These are phyloP conservation scores for Skeletonema tropicum DNA, from an alignment of 108 stramenopile species.

Conservation along the genomic window DNA sequence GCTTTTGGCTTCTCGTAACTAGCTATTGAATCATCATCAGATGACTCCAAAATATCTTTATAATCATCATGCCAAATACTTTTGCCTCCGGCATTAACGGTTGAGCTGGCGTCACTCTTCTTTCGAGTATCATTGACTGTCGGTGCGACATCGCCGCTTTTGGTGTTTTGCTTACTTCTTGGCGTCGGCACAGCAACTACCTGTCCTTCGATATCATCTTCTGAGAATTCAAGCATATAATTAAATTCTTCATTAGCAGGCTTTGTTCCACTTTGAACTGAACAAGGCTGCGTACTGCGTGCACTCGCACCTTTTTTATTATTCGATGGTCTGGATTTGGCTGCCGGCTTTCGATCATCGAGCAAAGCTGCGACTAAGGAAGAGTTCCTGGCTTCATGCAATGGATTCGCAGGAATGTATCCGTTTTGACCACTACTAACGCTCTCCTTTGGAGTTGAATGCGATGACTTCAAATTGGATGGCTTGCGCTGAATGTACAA, in stretches of 20 bases:
- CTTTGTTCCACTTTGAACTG: background rate
- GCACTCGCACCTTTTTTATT: background rate
- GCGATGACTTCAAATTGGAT: background rate
- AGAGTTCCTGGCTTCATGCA: background rate
- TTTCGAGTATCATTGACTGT: background rate
- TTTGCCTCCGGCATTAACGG: background rate
- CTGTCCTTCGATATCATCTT: slow-evolving; percentile 2
- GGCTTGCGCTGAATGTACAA: slow-evolving; percentile 1
- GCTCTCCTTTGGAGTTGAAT: background rate
- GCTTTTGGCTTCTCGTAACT: background rate
- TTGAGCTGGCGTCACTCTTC: background rate
- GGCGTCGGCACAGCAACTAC: background rate
- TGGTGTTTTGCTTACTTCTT: background rate
- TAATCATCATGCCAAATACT: background rate
- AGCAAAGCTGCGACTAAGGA: background rate
- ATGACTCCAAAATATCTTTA: slow-evolving; percentile 1
- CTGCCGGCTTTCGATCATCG: background rate
- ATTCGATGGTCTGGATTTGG: background rate
- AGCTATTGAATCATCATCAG: background rate
- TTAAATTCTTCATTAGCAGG: background rate
- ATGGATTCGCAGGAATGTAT: background rate
- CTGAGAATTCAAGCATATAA: background rate
- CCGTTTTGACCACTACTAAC: background rate
- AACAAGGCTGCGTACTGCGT: background rate
- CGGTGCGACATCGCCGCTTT: background rate